Evolutionary conservation across 1,284 basidiomycete genomes (phyloP).

Genomic region (Porphyrellus sp.): DNA sequence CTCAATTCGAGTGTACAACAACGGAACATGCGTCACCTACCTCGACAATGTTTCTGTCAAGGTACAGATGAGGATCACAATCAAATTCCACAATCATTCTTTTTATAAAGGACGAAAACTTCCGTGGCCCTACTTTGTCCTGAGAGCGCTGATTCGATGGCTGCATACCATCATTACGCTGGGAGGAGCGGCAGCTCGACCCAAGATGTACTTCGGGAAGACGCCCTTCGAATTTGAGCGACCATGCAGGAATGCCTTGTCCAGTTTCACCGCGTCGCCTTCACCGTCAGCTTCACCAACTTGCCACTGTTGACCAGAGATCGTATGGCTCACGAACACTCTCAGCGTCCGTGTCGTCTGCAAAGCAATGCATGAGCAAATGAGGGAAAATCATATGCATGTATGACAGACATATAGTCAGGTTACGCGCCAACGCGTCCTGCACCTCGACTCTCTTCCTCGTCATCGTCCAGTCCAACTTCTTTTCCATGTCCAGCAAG

Average conservation of each 20-base stretch:
- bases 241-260: slow-evolving; percentile 88
- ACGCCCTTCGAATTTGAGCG: slow-evolving; percentile 85
- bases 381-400: neutral
- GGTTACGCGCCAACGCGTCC: slow-evolving; percentile 66
- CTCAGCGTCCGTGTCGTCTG: slow-evolving; percentile 84
- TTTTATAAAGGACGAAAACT: slow-evolving; percentile 87
- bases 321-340: slow-evolving; percentile 86
- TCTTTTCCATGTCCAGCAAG: slow-evolving; percentile 85
- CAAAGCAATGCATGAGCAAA: slow-evolving; percentile 6
- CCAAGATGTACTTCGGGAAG: slow-evolving; percentile 63
- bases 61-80: slow-evolving; percentile 78
- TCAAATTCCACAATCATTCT: slow-evolving; percentile 85
- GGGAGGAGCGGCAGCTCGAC: neutral
- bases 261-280: slow-evolving; percentile 45
- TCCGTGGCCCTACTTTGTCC: slow-evolving; percentile 66
- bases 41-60: slow-evolving; percentile 79
- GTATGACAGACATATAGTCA: slow-evolving; percentile 46
- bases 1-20: neutral
- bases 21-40: slow-evolving; percentile 36
- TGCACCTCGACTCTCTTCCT: slow-evolving; percentile 89
- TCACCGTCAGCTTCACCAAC: slow-evolving; percentile 38
- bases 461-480: slow-evolving; percentile 93
- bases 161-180: slow-evolving; percentile 32
- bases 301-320: slow-evolving; percentile 86
- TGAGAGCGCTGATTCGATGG: slow-evolving; percentile 58